These are phyloP conservation scores for Aspergillus ustus DNA, from an alignment of 2,329 filamentous ascomycete species.

Conservation along the genomic window DNA sequence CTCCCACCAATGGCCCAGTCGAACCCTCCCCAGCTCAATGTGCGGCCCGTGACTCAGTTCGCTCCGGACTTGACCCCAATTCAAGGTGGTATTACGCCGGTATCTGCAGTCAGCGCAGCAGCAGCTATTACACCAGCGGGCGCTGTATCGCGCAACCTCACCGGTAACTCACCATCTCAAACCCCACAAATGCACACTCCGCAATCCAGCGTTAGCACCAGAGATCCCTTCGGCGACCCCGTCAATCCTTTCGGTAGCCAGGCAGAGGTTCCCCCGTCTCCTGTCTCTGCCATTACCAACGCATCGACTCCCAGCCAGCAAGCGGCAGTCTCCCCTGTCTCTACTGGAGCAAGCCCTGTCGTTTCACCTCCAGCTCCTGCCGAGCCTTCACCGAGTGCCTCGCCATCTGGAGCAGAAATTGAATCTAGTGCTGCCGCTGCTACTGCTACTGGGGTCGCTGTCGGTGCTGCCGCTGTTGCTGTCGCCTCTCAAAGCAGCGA, in stretches of 20 bases:
- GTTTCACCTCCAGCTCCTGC: conserved; percentile 45
- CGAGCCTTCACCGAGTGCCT: conserved; percentile 20
- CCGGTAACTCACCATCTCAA: conserved; percentile 36
- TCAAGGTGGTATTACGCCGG: conserved; percentile 34
- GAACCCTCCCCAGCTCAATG: conserved; percentile 77
- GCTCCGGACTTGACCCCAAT: conserved; percentile 65
- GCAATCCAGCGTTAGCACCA: conserved; percentile 44
- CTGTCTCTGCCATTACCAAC: conserved; percentile 18
- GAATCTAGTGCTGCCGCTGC: conserved; percentile 44
- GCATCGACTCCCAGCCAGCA: conserved; percentile 16
- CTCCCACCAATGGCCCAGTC: conserved; percentile 45
- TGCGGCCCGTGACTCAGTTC: conserved; percentile 84
- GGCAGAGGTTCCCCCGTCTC: conserved; percentile 51
- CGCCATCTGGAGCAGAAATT: conserved; percentile 37
- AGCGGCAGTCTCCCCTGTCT: not conserved
- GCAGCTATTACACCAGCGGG: conserved; percentile 25
- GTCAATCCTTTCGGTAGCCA: conserved; percentile 74
- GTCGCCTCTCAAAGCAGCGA: conserved; percentile 32
- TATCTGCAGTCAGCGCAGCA: conserved; percentile 23
- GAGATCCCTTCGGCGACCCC: conserved; percentile 56
- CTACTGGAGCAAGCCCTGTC: conserved; percentile 28
- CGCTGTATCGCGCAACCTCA: conserved; percentile 38
- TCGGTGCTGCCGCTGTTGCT: conserved; percentile 44
- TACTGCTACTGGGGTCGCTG: conserved; percentile 45
- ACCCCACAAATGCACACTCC: conserved; percentile 43